Base-by-base conservation (phyloP, 495 filamentous ascomycete species). In the Aspergillus steynii region DNA sequence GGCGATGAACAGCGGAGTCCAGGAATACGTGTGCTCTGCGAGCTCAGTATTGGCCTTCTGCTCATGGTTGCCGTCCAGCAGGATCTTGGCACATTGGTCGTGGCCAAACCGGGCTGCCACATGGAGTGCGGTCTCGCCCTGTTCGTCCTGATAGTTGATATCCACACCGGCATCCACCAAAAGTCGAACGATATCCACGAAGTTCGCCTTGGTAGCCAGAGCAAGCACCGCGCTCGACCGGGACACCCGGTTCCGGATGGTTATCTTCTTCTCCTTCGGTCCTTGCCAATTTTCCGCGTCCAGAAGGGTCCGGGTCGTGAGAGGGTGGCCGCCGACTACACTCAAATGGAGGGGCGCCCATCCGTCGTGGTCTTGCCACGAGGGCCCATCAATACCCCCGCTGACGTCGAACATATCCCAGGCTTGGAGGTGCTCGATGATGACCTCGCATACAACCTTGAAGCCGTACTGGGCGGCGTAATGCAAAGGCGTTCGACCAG, bases 391-490 rank as follows among this genome's bases (percentile, higher is more conserved):
- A 50, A 99, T 94, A 1, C 93, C 93, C 51, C 90, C 81, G 29
- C 85, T 85, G 29, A 93, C 85, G 67, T 95, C 85, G 67, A 96
- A 97, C 65, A 93, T 87, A 20, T 83, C 85, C 94, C 94, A 99
- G 26, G 85, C 84, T 66, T 91, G 89, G 85, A 99, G 91, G 63
- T 89, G 88, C 52, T 88, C 86, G 71, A 97, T 91, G 57, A 99
- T 80, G n/a, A 92, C 76, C 70, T 95, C 83, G 68, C 92, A 96
- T 8, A 97, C 87, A 51, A 88, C 84, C 28, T 91, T 90, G 66
- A 97, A 91, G 3, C 95, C 95, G 71, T 95, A 96, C 74, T 97
- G 92, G 0, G 95, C 95, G 4, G 92, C 94, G 73, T 99, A 99
- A 70, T 99, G 95, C 29, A 99, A 79, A 29, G 95, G 92, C 37